Evolutionary conservation across 2,329 filamentous ascomycete species (phyloP).

Genomic region (Penicillium hordei): DNA sequence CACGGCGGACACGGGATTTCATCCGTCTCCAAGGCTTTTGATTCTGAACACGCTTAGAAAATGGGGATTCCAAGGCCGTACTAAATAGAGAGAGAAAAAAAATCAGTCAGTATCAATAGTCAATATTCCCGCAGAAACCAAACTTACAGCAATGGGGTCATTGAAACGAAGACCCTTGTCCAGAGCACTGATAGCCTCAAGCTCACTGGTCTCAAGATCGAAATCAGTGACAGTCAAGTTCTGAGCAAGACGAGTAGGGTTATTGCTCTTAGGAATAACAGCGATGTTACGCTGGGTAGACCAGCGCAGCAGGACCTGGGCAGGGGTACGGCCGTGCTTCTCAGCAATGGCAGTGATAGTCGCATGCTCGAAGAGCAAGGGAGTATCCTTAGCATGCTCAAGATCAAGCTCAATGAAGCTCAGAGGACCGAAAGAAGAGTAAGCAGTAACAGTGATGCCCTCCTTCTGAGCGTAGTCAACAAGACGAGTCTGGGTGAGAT

Average conservation of each 20-base stretch:
- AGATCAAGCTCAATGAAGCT: slow-evolving; percentile 76
- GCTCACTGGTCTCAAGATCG: slow-evolving; percentile 64
- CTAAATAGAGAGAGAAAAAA: slow-evolving; percentile 40
- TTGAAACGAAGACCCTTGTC: slow-evolving; percentile 72
- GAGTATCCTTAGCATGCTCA: slow-evolving; percentile 63
- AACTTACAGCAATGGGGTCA: slow-evolving; percentile 68
- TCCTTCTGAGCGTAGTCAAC: slow-evolving; percentile 68
- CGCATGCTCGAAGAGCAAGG: slow-evolving; percentile 69
- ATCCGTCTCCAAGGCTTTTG: slow-evolving; percentile 3
- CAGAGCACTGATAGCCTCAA: slow-evolving; percentile 65
- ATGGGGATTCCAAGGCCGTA: slow-evolving; percentile 53
- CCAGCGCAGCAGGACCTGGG: slow-evolving; percentile 84
- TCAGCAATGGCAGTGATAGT: slow-evolving; percentile 64
- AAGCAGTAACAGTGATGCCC: slow-evolving; percentile 74
- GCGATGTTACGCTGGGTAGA: slow-evolving; percentile 78
- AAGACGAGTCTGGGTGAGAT: slow-evolving; percentile 73
- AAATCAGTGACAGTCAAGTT: slow-evolving; percentile 64
- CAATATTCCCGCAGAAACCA: not conserved
- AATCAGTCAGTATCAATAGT: slow-evolving; percentile 8
- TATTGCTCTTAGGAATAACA: slow-evolving; percentile 77
- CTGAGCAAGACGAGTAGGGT: slow-evolving; percentile 42
- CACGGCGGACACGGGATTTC: slow-evolving; percentile 4
- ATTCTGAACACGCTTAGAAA: slow-evolving; percentile 45
- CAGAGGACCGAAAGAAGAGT: slow-evolving; percentile 79
- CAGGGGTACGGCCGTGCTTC: slow-evolving; percentile 70